phyloP scores from a whole-genome alignment of 2,329 filamentous ascomycete species.

The Colletotrichum magnum region DNA sequence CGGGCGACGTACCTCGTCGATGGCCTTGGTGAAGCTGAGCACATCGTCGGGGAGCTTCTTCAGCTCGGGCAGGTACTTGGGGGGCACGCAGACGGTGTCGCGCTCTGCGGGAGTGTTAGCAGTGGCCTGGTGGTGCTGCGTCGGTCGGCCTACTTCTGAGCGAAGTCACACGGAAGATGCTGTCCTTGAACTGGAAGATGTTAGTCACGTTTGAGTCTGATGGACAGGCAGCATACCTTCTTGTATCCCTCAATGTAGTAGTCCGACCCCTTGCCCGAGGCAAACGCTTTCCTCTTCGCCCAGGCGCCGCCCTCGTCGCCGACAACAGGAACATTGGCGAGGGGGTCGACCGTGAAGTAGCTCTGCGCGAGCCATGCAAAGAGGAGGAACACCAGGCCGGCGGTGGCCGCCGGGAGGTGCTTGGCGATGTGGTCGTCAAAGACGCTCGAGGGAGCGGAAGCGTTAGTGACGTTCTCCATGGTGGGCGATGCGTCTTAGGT shows the following conservation, averaged over 20 bases:
- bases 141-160: conserved; percentile 38
- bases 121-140: not conserved
- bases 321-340: conserved; percentile 21
- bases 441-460: conserved; percentile 4
- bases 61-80: conserved; percentile 50
- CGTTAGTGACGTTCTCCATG: conserved; percentile 25
- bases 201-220: not conserved
- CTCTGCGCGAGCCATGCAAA: conserved; percentile 29
- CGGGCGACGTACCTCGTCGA: conserved; percentile 42
- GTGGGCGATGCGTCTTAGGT: not conserved
- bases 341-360: conserved; percentile 28
- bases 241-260: conserved; percentile 32
- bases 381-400: conserved; percentile 19
- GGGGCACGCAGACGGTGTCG: conserved; percentile 47
- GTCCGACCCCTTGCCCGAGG: conserved; percentile 6
- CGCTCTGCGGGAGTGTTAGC: conserved; percentile 39
- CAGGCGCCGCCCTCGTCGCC: conserved; percentile 15
- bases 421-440: conserved; percentile 13
- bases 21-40: conserved; percentile 47
- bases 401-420: conserved; percentile 25
- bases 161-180: conserved; percentile 49
- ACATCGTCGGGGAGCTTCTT: conserved; percentile 50
- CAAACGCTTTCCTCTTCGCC: conserved; percentile 13
- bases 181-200: conserved; percentile 47
- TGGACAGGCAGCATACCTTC: conserved; percentile 3